Evolutionary conservation across 2,329 filamentous ascomycete species (phyloP), one percentile per base, ranked within the genome.

Genomic region (Rhytidhysteron rufulum): DNA sequence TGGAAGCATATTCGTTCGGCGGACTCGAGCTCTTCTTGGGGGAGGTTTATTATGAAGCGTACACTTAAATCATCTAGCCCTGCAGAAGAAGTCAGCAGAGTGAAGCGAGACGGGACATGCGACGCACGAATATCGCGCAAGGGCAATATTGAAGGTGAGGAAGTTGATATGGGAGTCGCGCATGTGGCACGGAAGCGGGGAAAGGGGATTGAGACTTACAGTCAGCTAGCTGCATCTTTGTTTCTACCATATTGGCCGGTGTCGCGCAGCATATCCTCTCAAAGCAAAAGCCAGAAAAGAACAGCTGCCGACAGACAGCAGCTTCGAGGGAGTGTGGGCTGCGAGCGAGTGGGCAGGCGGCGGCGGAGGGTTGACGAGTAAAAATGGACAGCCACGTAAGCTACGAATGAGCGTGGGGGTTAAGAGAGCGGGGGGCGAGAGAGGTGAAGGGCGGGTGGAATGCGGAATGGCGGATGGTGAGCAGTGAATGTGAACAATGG

Each of bases 61-160:
- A 95, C 91, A 69, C 89, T 95, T 44, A 97, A 80, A 71, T 97
- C 91, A 82, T 97, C 91, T 73, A 97, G 78, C 90, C 88, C 87
- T 91, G 20, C 33, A 35, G 17, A 17, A 34, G 6, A 31, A 31
- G 25, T 40, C 40, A 42, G 37, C 21, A 36, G 17, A 20, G 31
- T 10, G 24, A 16, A n/a, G n/a, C n/a, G n/a, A n/a, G n/a, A n/a
- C n/a, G n/a, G n/a, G n/a, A n/a, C n/a, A 29, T 5, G 19, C n/a
- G 18, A 17, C 15, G 15, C n/a, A 11, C 15, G 32, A 15, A 10
- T 15, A 40, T 4, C 5, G 25, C 15, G 8, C 18, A 5, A 13
- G 25, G 22, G 18, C 32, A 19, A 35, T 4, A 20, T 24, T 18
- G 20, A 4, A 17, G 13, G 19, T 15, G 19, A n/a, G n/a, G n/a